A percentile compares a stretch with the other conserved stretches of the same genome.
Conservation (phyloP, 140 eudicot species). For the Anethum foeniculum region DNA sequence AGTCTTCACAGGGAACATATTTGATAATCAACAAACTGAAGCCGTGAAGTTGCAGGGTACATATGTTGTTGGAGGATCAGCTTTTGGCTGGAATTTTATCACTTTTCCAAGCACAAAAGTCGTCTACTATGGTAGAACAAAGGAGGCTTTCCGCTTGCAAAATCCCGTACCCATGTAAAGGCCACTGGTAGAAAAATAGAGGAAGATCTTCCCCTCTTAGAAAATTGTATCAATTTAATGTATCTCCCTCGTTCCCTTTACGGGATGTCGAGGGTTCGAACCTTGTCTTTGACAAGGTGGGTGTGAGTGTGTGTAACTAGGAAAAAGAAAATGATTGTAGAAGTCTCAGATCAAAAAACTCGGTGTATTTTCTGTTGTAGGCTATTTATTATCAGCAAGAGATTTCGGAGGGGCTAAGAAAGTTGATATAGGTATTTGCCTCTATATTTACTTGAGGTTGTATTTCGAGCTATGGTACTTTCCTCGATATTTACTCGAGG, state of each 20-base stretch:
- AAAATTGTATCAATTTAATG: background rate
- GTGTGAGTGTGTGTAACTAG: too few relatives aligned
- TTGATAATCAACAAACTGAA: conserved; percentile 23
- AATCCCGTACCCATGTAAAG: conserved; percentile 22
- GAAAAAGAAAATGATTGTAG: background rate
- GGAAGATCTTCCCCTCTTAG: background rate
- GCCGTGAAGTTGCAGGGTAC: conserved; percentile 33
- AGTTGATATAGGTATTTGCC: background rate
- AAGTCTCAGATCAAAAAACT: background rate
- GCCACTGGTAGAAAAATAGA: background rate
- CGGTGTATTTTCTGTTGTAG: background rate
- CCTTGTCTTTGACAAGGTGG: too few relatives aligned
- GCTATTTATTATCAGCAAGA: background rate
- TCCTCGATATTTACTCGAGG: background rate
- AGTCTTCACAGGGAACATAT: conserved; percentile 5
- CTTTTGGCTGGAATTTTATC: conserved; percentile 95
- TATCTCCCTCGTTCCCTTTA: too few relatives aligned
- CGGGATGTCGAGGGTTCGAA: too few relatives aligned
- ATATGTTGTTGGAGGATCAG: conserved; percentile 89
- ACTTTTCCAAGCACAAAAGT: conserved; percentile 37
- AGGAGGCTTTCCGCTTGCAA: conserved; percentile 62
- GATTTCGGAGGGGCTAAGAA: background rate
- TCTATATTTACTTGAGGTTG: background rate
- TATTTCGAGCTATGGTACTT: too few relatives aligned
- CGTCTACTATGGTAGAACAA: conserved; percentile 69